Evolutionary conservation across 495 filamentous ascomycete species (phyloP).

Genomic region (Chaetomidium leptoderma): DNA sequence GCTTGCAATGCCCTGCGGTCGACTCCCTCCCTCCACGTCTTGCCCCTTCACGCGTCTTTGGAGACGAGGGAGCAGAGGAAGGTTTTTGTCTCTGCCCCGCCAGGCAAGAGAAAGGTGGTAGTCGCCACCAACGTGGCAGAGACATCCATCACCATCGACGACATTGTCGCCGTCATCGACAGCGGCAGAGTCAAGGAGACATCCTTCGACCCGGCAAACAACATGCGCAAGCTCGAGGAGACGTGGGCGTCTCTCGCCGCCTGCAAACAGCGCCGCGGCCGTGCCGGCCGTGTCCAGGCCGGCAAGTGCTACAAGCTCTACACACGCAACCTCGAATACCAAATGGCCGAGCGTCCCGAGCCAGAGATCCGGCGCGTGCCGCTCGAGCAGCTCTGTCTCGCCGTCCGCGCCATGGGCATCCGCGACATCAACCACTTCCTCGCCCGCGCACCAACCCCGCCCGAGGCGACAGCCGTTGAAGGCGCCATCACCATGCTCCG

Average conservation of each 20-base stretch:
- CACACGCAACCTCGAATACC: conserved; percentile 73
- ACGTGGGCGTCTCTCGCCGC: conserved; percentile 93
- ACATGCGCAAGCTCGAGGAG: conserved; percentile 91
- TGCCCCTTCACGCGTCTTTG: conserved; percentile 90
- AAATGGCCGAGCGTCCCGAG: conserved; percentile 87
- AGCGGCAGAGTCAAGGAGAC: conserved; percentile 95
- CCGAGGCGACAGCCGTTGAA: conserved; percentile 76
- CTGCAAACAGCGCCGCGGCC: conserved; percentile 92
- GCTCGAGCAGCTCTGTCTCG: conserved; percentile 88
- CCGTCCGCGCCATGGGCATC: conserved; percentile 91
- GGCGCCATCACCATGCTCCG: conserved; percentile 72
- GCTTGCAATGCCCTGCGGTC: conserved; percentile 65
- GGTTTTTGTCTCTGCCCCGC: conserved; percentile 74
- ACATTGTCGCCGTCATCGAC: conserved; percentile 95
- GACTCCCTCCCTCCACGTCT: conserved; percentile 67
- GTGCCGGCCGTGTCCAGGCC: conserved; percentile 85
- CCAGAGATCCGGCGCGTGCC: conserved; percentile 92
- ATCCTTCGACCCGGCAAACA: conserved; percentile 84
- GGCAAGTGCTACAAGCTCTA: conserved; percentile 95
- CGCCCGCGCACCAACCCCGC: conserved; percentile 80
- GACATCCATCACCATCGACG: conserved; percentile 96
- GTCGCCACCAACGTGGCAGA: conserved; percentile 95
- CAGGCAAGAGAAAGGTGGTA: conserved; percentile 82
- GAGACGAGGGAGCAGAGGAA: conserved; percentile 78
- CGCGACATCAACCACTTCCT: conserved; percentile 75